A percentile compares a stretch with the other conserved stretches of the same genome.
Evolutionary conservation across 164 flowering plant species (phyloP).

Genomic region (Tetracentron sinense): DNA sequence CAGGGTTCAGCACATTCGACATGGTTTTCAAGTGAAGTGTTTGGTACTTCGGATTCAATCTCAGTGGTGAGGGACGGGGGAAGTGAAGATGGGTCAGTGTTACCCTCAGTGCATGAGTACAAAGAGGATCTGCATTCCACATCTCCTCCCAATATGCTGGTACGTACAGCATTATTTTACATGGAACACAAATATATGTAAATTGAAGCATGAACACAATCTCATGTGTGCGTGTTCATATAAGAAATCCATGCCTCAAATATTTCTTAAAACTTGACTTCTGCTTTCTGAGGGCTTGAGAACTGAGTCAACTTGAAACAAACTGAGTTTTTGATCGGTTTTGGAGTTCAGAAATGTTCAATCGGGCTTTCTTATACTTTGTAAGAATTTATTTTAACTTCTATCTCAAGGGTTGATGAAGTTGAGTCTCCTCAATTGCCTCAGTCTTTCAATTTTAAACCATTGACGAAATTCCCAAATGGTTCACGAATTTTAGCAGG

Average conservation of each 20-base stretch:
- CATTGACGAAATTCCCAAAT: not conserved
- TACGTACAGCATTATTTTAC: slow-evolving; percentile 13
- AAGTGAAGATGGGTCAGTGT: slow-evolving; percentile 16
- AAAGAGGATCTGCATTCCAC: slow-evolving; percentile 15
- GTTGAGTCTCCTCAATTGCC: not conserved
- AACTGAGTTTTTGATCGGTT: not conserved
- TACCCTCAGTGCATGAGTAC: slow-evolving; percentile 1
- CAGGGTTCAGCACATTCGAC: slow-evolving; percentile 18
- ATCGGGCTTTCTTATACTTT: not conserved
- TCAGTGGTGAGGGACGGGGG: slow-evolving; percentile 14
- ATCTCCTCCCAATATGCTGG: slow-evolving; percentile 38
- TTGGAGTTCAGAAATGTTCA: not conserved
- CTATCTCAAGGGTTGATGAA: not conserved
- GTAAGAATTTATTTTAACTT: not conserved
- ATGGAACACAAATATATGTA: not conserved
- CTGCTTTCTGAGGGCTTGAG: not conserved
- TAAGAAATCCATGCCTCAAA: not conserved
- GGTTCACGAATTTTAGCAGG: slow-evolving; percentile 32
- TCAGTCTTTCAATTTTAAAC: not conserved
- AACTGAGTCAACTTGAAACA: no score
- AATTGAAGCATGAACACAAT: no score
- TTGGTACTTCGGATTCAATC: slow-evolving; percentile 5
- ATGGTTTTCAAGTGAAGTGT: slow-evolving; percentile 25
- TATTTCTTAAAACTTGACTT: not conserved
- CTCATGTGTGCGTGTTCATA: not conserved